phyloP scores from a whole-genome alignment of 805 yeast genomes.

The Sungouiozyma ichnusensis region DNA sequence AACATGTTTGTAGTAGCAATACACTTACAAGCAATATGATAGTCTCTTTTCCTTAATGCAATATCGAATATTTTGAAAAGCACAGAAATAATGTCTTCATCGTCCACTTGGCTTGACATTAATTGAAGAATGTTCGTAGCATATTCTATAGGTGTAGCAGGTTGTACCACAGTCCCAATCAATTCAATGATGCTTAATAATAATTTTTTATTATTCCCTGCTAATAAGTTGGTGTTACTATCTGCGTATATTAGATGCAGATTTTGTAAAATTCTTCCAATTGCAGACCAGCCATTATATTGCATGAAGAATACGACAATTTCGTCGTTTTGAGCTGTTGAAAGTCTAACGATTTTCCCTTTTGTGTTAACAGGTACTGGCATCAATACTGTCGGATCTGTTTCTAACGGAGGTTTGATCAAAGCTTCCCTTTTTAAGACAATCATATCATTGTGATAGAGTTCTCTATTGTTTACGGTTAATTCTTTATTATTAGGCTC shows the following conservation, averaged over 20 bases:
- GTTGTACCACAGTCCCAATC: conserved; percentile 37
- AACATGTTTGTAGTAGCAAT: conserved; percentile 41
- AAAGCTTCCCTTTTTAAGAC: conserved; percentile 38
- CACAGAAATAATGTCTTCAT: conserved; percentile 50
- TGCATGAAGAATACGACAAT: conserved; percentile 56
- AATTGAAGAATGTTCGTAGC: conserved; percentile 32
- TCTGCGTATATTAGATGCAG: conserved; percentile 26
- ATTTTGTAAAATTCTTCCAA: conserved; percentile 71
- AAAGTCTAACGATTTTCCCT: conserved; percentile 46
- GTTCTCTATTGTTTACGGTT: neutral
- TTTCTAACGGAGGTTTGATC: conserved; percentile 48
- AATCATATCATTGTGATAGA: conserved; percentile 32
- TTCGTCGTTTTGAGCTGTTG: conserved; percentile 11
- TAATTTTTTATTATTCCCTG: conserved; percentile 29
- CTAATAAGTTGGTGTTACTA: conserved; percentile 25
- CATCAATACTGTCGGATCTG: conserved; percentile 34
- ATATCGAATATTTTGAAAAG: conserved; percentile 59
- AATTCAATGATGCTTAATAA: conserved; percentile 42
- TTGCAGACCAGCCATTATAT: conserved; percentile 78
- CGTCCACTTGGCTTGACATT: conserved; percentile 33
- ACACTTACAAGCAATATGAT: conserved; percentile 35
- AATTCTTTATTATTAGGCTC: neutral
- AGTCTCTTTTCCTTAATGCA: conserved; percentile 46
- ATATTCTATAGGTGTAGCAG: conserved; percentile 26
- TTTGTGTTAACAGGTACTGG: conserved; percentile 47